Conservation (phyloP, 257 asterid genomes). For the Lavandula angustifolia region DNA sequence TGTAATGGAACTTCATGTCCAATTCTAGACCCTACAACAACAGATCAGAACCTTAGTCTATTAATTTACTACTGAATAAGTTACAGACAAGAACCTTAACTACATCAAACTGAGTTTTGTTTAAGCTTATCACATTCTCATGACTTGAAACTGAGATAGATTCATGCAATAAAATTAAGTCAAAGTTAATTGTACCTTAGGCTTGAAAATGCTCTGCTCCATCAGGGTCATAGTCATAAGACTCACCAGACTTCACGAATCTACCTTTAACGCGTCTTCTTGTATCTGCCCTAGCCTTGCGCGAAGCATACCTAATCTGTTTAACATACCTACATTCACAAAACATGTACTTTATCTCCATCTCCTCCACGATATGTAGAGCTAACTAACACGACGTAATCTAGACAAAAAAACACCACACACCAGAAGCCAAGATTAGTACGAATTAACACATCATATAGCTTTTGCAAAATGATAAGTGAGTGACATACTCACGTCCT, state of each 20-base stretch:
- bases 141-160: neutral
- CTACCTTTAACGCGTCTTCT: conserved; percentile 90
- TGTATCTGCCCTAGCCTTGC: conserved; percentile 91
- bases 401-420: neutral
- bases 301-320: conserved; percentile 87
- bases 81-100: conserved; percentile 15
- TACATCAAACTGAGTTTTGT: neutral
- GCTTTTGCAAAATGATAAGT: no score
- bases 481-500: conserved; percentile 49
- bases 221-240: conserved; percentile 54
- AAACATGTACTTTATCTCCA: neutral
- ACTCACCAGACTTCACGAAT: conserved; percentile 85
- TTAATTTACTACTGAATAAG: no score
- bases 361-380: no score
- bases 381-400: neutral
- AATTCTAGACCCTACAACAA: conserved; percentile 28
- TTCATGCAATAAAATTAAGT: neutral
- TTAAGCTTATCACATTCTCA: no score
- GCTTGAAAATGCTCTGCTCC: conserved; percentile 41
- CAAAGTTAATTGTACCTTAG: conserved; percentile 22
- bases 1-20: neutral
- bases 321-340: conserved; percentile 66
- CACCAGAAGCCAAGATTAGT: neutral
- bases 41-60: no score
- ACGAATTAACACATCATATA: neutral